phyloP scores from a whole-genome alignment of 768 basidiomycete genomes.

The Naganishia kalamii region DNA sequence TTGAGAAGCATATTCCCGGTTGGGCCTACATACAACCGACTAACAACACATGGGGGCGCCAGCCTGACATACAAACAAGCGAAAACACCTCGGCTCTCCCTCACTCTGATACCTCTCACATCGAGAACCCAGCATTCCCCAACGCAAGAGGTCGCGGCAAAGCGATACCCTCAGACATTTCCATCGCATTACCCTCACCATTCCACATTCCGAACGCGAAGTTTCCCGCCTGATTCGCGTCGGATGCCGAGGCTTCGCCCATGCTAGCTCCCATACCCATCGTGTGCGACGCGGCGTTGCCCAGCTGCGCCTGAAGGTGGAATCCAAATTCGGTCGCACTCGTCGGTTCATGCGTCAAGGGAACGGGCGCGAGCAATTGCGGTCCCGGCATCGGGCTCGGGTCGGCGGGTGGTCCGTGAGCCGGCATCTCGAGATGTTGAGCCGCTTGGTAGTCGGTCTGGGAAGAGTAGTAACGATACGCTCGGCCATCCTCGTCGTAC shows the following conservation, averaged over 20 bases:
- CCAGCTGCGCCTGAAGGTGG: background rate
- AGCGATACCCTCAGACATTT: background rate
- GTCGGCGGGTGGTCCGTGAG: background rate
- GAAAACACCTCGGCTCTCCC: no score
- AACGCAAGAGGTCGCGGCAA: background rate
- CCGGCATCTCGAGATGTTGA: background rate
- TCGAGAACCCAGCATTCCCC: background rate
- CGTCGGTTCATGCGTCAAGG: background rate
- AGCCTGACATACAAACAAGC: no score
- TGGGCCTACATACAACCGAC: no score
- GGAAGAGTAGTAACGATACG: conserved; percentile 5
- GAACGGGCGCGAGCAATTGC: background rate
- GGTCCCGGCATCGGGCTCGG: background rate
- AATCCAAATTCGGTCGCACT: background rate
- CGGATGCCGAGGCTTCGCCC: background rate
- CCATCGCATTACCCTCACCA: background rate
- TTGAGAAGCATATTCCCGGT: no score
- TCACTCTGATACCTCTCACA: no score
- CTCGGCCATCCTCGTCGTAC: background rate
- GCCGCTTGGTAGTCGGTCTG: conserved; percentile 1
- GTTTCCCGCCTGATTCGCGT: background rate
- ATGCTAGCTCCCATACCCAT: background rate
- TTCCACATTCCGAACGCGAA: background rate
- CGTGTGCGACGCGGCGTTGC: background rate
- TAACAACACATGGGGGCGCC: no score